Conservation (phyloP, 2,329 filamentous ascomycete genomes). For the Diaporthe sp. region DNA sequence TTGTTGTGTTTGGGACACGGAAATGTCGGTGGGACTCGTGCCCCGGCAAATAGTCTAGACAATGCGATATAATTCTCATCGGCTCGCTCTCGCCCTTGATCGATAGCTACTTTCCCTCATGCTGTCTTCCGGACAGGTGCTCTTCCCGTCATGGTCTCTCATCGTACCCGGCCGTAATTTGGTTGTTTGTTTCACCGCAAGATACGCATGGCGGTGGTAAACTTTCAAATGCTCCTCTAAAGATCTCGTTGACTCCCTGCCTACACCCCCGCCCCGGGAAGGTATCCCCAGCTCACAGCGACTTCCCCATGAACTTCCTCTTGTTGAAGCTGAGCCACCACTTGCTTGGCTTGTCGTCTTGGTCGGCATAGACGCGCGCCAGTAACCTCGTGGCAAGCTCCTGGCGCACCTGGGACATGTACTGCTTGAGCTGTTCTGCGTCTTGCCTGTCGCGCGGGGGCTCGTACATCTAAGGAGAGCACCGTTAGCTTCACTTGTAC, state of each 20-base stretch:
- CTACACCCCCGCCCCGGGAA: background rate
- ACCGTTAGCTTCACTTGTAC: background rate
- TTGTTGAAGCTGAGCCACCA: constrained; percentile 99
- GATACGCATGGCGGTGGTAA: background rate
- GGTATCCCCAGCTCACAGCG: constrained; percentile 70
- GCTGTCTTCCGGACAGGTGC: background rate
- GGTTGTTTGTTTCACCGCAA: background rate
- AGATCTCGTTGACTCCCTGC: background rate
- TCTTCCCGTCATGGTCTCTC: background rate
- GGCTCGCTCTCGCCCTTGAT: background rate
- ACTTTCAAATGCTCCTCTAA: background rate
- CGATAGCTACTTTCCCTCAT: background rate
- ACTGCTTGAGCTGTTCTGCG: constrained; percentile 88
- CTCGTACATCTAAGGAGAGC: constrained; percentile 79
- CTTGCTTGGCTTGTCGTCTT: constrained; percentile 76
- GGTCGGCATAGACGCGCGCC: constrained; percentile 86
- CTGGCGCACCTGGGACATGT: constrained; percentile 91
- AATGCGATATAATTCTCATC: constrained; percentile 16
- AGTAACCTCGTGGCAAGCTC: constrained; percentile 87
- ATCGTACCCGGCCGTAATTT: background rate
- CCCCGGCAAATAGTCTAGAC: background rate
- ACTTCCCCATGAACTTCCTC: constrained; percentile 99
- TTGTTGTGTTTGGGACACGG: background rate
- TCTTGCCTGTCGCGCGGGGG: constrained; percentile 87
- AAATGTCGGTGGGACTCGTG: background rate